These are phyloP conservation scores for Apiotrichum domesticum DNA, from an alignment of 1,284 basidiomycete genomes.

Conservation along the genomic window DNA sequence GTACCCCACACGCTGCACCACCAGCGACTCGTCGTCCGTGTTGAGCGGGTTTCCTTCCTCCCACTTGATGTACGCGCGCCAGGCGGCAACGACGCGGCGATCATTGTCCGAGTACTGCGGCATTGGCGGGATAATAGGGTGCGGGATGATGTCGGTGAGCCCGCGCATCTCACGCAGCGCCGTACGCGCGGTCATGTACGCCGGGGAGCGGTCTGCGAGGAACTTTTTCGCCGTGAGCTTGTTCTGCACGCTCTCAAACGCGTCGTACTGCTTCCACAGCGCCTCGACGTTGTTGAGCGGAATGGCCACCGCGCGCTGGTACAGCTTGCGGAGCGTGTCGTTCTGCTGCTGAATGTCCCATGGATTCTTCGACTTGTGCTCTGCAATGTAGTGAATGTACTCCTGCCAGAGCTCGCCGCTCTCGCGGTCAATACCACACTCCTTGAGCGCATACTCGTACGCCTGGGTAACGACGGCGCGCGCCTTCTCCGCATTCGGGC, in stretches of 20 bases:
- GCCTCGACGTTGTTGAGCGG: conserved; percentile 89
- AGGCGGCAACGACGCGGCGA: conserved; percentile 67
- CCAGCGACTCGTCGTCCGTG: conserved; percentile 69
- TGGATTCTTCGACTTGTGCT: conserved; percentile 67
- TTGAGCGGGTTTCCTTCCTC: conserved; percentile 90
- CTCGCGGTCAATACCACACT: conserved; percentile 68
- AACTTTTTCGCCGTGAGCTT: conserved; percentile 95
- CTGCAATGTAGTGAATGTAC: conserved; percentile 74
- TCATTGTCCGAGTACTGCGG: conserved; percentile 71
- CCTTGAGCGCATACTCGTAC: conserved; percentile 87
- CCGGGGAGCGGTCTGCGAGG: conserved; percentile 71
- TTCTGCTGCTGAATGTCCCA: conserved; percentile 97
- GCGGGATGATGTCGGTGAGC: conserved; percentile 61
- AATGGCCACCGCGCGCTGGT: conserved; percentile 87
- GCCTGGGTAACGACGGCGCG: conserved; percentile 75
- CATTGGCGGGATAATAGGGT: conserved; percentile 59
- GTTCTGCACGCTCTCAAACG: conserved; percentile 86
- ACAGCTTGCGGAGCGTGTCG: conserved; percentile 84
- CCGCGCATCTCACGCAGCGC: conserved; percentile 72
- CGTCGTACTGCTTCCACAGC: conserved; percentile 91
- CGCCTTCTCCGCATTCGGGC: conserved; percentile 50
- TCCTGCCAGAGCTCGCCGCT: conserved; percentile 56
- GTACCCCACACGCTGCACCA: conserved; percentile 63
- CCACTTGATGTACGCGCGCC: conserved; percentile 92
- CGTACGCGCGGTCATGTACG: conserved; percentile 89